Base-by-base conservation (phyloP, 164 flowering plant species). In the Tinospora cordifolia region DNA sequence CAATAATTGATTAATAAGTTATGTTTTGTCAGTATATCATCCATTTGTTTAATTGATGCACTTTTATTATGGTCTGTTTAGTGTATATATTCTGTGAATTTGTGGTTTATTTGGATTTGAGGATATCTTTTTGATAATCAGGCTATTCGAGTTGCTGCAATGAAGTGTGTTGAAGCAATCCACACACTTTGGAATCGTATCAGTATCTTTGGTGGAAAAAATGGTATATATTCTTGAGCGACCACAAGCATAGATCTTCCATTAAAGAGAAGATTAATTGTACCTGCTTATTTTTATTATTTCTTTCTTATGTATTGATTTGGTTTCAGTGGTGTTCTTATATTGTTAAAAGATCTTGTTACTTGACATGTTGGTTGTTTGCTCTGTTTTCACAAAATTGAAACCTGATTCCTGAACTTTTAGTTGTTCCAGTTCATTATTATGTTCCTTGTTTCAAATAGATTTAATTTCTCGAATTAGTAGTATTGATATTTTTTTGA, bases 111-210 rank as follows among this genome's bases (percentile, higher is more conserved):
- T 3, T 54, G 60, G 26, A 36, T 30, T 30, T 24, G 24, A 46
- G 12, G 41, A 25, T 60, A 19, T 59, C 34, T 60, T 74, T 46
- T 73, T 65, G 25, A 11, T 70, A 72, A 71, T 13, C 79, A 91
- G 97, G 92, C 81, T 63, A 63, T 86, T 22, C 82, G 87, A 30
- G 27, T 57, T 44, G 92, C 95, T 34, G 91, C 97, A 8, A 79
- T 90, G 87, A 75, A 79, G 75, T 89, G 90, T 78, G 73, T 89
- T 58, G 97, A 90, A 72, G 82, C 79, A 71, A 75, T 91, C 19
- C 69, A 41, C 78, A 62, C 66, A 5, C 70, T 92, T 15, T 81
- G 84, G 78, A 51, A 72, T 63, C 82, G 69, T 69, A 65, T 77
- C 69, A 75, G 75, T 66, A 54, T 47, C 15, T 76, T 84, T 62